Evolutionary conservation across 257 asterid species (phyloP), one percentile per base, ranked within the genome.

Genomic region (Schizonepeta tenuifolia): DNA sequence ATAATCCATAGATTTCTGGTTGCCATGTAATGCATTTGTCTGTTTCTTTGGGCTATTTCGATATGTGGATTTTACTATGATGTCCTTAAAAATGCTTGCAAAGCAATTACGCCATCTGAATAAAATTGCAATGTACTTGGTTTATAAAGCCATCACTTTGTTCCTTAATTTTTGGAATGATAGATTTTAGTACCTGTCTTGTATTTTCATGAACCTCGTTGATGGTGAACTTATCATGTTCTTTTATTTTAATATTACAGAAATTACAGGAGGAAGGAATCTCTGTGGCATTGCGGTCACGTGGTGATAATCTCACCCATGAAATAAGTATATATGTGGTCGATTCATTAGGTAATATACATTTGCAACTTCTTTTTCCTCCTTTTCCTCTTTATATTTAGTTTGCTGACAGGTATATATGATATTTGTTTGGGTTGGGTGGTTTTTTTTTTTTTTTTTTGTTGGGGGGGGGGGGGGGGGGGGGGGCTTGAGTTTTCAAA

Each of bases 221-320:
- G 76, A 14, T 6, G 43, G 59, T 56, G 61, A 50, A 69, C 75
- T 69, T 51, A 67, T 53, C 15, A 4, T 54, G 41, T 55, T 40
- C 57, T 65, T 56, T 79, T 44, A 47, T 65, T 68, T 44, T 60
- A 67, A 74, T 21, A 40, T 35, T 66, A 38, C 86, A 84, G 89
- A 84, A 77, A 75, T 82, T 82, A 72, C 79, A 57, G 77, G 65
- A 72, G 79, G 83, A 79, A 79, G 89, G 89, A 72, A 55, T 62
- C 57, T 69, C 44, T 44, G 85, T 82, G 67, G 83, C 82, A 65
- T 69, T 82, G 80, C 66, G 89, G 51, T 85, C 89, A 59, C 80
- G 77, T 75, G 85, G 83, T 46, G 85, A 85, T 70, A 66, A 69
- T 40, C 69, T 82, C 69, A 80, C 83, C 50, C 70, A 77, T 70